Evolutionary conservation across 306 rosid species (phyloP), one percentile per base, ranked within the genome.

Genomic region (Medicago lupulina): DNA sequence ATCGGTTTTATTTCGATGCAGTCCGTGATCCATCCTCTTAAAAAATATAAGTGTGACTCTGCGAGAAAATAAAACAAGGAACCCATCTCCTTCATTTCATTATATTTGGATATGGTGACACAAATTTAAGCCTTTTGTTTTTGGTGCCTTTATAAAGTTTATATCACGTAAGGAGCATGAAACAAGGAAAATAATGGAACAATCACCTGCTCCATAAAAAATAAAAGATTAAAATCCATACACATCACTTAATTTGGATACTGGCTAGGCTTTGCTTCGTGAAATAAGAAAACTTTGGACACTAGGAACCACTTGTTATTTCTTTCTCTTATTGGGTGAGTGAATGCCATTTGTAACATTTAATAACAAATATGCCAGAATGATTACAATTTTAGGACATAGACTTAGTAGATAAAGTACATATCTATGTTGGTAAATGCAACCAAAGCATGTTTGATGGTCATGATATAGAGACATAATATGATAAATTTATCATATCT

Each of bases 261-360:
- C 61, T 55, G 9, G 57, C 57, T 50, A n/a, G 19, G 3, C 55
- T 15, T 2, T 0, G 55, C 4, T 43, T 28, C 49, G 49, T 44
- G 18, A n/a, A n/a, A 50, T 50, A 50, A 50, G 57, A n/a, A 34
- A 15, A 16, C 19, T 54, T 55, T 72, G 78, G 55, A 31, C 31
- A 14, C 28, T 34, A 8, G 21, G 50, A 31, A 50, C 62, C 49
- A 16, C 49, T 74, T 57, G 61, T 14, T 43, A 2, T 73, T 39
- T 25, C 12, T 59, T 13, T 5, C 28, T 8, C 0, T 7, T 73
- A 9, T 57, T 19, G 3, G 11, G 11, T 81, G 41, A 81, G 85
- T 74, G 85, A 11, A 4, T 67, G 87, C 80, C 87, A 66, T 10
- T 66, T 39, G 67, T 67, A 39, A 59, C 21, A 78, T 59, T 61